A percentile compares a stretch with the other conserved stretches of the same genome.
Evolutionary conservation across 1,139 yeast species (phyloP).

Genomic region (Sugiyamaella sp.): DNA sequence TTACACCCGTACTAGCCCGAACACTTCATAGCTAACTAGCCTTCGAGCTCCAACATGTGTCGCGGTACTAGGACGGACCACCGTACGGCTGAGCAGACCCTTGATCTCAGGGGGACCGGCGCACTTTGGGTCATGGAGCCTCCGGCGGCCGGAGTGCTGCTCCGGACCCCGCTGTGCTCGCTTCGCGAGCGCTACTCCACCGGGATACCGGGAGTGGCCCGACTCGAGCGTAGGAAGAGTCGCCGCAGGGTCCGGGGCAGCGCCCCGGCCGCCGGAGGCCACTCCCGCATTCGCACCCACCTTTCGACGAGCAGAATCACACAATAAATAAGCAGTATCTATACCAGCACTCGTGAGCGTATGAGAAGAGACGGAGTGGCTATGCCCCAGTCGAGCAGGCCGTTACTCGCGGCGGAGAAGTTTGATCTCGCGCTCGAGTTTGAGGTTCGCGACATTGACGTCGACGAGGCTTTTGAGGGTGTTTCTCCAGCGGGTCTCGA

Average conservation of each 20-base stretch:
- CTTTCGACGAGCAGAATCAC: background rate
- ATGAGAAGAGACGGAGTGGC: no score
- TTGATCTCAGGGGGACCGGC: background rate
- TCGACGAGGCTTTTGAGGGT: constrained; percentile 35
- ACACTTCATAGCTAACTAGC: no score
- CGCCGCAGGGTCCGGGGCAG: background rate
- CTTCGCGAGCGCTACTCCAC: background rate
- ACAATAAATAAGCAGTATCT: no score
- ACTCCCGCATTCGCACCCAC: no score
- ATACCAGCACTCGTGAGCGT: no score
- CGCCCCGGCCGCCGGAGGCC: background rate
- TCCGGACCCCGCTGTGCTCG: background rate
- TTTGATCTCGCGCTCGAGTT: constrained; percentile 29
- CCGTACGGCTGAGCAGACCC: background rate
- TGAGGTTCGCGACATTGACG: constrained; percentile 36
- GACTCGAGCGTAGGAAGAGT: background rate
- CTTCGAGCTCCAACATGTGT: no score
- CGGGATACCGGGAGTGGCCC: background rate
- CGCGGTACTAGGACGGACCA: no score
- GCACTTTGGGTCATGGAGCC: no score
- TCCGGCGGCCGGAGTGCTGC: background rate
- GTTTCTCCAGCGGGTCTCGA: constrained; percentile 36
- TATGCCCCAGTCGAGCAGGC: background rate
- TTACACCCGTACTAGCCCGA: constrained; percentile 15
- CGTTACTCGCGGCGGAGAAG: constrained; percentile 17